Base-by-base conservation (phyloP, 1,139 yeast species). In the Candida sp. region DNA sequence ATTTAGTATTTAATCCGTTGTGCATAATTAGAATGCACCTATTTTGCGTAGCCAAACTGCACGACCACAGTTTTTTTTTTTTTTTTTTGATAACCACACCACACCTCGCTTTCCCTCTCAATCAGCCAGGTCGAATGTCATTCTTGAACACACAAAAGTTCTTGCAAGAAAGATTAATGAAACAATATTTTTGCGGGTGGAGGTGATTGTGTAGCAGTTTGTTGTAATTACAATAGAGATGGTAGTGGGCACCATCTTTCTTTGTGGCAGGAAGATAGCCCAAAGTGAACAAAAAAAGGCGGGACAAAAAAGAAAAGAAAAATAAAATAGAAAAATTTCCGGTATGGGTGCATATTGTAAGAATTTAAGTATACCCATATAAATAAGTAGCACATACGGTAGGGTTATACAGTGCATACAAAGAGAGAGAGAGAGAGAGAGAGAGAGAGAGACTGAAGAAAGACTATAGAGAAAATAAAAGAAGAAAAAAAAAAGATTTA, bases 1-100 rank as follows among this genome's bases (percentile, higher is more conserved):
- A 23, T 17, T 17, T 23, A 37, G 25, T 22, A 34, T 17, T 37
- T 37, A 37, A 37, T 17, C 26, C 27, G 40, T 25, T 3, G 27
- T 37, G 40, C 40, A 37, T 37, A 37, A 37, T 37, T 37, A 23
- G n/a, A 22, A 37, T 37, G 40, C 40, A 37, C 40, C n/a, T 37
- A 23, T 37, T 37, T 37, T 37, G 40, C 40, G 40, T 25, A 23
- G 3, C 27, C 40, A 22, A 32, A 22, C 12, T 37, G n/a, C 40
- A 37, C 40, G 25, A 37, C 40, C 28, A 17, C 5, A 32, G 22
- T 17, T n/a, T n/a, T n/a, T n/a, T n/a, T n/a, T n/a, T n/a, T n/a
- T 17, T n/a, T n/a, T n/a, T n/a, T n/a, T n/a, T n/a, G 40, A 23
- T 37, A 37, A 37, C 40, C 40, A 37, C 40, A 37, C 40, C 40